phyloP scores from a whole-genome alignment of 1,284 basidiomycete species.

The Cerrena zonata region DNA sequence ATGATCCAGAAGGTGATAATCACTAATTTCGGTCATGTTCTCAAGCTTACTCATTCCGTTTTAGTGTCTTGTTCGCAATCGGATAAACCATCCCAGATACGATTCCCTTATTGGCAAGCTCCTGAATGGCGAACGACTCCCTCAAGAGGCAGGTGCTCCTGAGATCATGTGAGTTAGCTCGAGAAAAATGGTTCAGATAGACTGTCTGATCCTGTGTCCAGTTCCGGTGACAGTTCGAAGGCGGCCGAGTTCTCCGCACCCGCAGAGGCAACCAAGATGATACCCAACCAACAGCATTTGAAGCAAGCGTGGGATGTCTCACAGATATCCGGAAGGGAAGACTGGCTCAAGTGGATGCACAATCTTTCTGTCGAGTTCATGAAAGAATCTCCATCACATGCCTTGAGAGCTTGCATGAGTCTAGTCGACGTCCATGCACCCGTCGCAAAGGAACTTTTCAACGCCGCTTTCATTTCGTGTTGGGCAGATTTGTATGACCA shows the following conservation, averaged over 20 bases:
- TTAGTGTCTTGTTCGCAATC: conserved; percentile 73
- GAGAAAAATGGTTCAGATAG: no score
- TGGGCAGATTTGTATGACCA: conserved; percentile 96
- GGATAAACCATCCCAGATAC: conserved; percentile 82
- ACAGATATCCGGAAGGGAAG: conserved; percentile 73
- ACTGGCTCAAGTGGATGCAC: conserved; percentile 97
- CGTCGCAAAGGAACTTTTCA: conserved; percentile 92
- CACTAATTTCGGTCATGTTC: not conserved
- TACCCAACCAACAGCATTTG: conserved; percentile 95
- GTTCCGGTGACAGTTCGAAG: conserved; percentile 54
- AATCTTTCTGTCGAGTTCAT: conserved; percentile 92
- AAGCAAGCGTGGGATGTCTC: conserved; percentile 96
- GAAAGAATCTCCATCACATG: conserved; percentile 97
- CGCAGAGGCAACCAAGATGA: conserved; percentile 82
- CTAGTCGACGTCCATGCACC: conserved; percentile 90
- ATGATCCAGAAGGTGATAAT: conserved; percentile 84
- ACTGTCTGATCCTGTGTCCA: conserved; percentile 20
- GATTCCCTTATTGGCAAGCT: conserved; percentile 86
- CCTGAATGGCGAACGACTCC: conserved; percentile 86
- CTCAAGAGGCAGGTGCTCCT: conserved; percentile 62
- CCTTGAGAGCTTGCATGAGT: conserved; percentile 90
- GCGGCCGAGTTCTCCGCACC: conserved; percentile 69
- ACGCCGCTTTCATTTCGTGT: conserved; percentile 96
- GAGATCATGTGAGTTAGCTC: conserved; percentile 48
- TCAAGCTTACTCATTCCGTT: not conserved